Evolutionary conservation across 176 grass and related monocot genomes (phyloP).

Genomic region (Avena atlantica): DNA sequence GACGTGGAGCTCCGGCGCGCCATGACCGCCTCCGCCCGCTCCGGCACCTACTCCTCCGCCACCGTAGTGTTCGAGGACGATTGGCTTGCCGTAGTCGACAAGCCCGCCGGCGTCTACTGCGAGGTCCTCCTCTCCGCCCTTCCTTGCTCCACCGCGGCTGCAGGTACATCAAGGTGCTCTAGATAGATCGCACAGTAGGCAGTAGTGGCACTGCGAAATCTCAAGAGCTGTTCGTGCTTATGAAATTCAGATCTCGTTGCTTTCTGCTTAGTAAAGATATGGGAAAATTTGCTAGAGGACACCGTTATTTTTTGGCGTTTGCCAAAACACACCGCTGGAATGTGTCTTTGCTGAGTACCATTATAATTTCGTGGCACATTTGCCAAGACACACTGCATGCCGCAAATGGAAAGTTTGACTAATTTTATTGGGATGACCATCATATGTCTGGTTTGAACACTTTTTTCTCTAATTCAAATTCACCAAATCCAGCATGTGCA

Average conservation of each 20-base stretch:
- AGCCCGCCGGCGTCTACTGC: constrained; percentile 87
- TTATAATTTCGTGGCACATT: too few relatives aligned
- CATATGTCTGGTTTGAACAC: too few relatives aligned
- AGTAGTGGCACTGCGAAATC: not conserved
- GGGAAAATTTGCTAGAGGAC: too few relatives aligned
- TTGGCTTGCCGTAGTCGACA: constrained; percentile 77
- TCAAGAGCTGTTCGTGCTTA: not conserved
- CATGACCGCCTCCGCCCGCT: constrained; percentile 72
- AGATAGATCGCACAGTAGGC: not conserved
- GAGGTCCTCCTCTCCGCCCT: constrained; percentile 73
- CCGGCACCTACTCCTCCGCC: constrained; percentile 38
- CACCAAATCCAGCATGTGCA: too few relatives aligned
- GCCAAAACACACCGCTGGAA: too few relatives aligned
- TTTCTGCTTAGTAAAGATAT: not conserved
- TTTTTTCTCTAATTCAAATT: too few relatives aligned
- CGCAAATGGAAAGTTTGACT: too few relatives aligned
- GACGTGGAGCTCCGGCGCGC: constrained; percentile 84
- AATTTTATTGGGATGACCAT: too few relatives aligned
- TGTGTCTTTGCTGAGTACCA: too few relatives aligned
- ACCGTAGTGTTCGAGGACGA: constrained; percentile 80
- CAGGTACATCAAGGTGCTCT: constrained; percentile 14
- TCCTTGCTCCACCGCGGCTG: constrained; percentile 28
- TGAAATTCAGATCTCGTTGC: constrained; percentile 2
- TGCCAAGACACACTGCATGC: too few relatives aligned
- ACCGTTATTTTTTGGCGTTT: too few relatives aligned